Evolutionary conservation across 164 flowering plant genomes (phyloP).

Genomic region (Piper longum): DNA sequence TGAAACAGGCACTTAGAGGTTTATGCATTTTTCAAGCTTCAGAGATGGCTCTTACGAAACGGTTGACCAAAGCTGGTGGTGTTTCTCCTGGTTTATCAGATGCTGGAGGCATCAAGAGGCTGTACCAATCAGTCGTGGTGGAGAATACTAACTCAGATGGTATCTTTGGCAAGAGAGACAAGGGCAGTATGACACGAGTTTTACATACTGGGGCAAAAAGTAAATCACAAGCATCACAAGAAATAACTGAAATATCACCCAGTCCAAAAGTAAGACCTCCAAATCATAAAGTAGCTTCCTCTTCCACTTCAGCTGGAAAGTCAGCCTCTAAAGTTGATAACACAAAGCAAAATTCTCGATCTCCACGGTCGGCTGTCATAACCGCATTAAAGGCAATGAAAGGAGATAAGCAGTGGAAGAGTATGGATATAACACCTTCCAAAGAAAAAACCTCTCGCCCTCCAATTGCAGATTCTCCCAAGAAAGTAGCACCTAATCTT

Average conservation of each 20-base stretch:
- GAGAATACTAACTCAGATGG: conserved; percentile 35
- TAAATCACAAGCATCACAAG: conserved; percentile 12
- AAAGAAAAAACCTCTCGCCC: conserved; percentile 9
- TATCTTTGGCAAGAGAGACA: conserved; percentile 25
- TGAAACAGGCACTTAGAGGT: conserved; percentile 93
- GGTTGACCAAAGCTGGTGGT: conserved; percentile 35
- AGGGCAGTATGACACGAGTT: conserved; percentile 38
- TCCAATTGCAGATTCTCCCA: conserved; percentile 7
- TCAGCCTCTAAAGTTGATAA: conserved; percentile 6
- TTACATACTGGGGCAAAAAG: conserved; percentile 45
- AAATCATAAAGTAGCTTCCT: conserved; percentile 9
- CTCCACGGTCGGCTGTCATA: conserved; percentile 9
- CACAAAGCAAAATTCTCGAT: conserved; percentile 10
- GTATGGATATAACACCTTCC: conserved; percentile 13
- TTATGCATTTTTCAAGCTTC: conserved; percentile 86
- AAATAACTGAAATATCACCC: conserved; percentile 15
- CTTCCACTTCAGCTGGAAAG: conserved; percentile 11
- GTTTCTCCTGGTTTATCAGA: conserved; percentile 30
- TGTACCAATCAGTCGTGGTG: conserved; percentile 46
- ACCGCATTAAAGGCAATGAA: conserved; percentile 9
- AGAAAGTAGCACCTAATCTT: conserved; percentile 12
- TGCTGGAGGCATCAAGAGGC: conserved; percentile 41
- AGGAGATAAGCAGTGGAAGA: conserved; percentile 8
- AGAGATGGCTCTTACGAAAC: conserved; percentile 82
- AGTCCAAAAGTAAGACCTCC: conserved; percentile 7